These are phyloP conservation scores for Dovyalis caffra DNA, from an alignment of 345 rosid genomes.

Conservation along the genomic window DNA sequence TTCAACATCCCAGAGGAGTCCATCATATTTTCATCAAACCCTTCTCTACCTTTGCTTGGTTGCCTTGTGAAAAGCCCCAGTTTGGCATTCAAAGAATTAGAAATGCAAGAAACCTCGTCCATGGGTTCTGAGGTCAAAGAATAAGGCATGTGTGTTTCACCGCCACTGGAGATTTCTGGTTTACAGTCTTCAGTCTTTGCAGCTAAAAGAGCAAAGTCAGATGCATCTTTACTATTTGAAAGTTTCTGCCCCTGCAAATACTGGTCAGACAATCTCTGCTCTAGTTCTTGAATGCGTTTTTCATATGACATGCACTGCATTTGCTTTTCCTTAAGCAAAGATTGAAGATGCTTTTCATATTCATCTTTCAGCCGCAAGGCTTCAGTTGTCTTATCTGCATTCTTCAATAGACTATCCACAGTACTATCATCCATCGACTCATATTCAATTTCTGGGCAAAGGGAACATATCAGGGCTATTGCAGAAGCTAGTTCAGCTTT, in stretches of 20 bases:
- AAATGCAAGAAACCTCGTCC: constrained; percentile 94
- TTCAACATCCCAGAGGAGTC: constrained; percentile 74
- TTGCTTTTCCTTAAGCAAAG: constrained; percentile 77
- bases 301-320: constrained; percentile 75
- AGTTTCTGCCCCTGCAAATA: constrained; percentile 63
- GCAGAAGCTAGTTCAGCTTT: constrained; percentile 98
- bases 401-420: constrained; percentile 55
- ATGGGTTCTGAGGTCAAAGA: constrained; percentile 70
- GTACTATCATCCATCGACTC: constrained; percentile 65
- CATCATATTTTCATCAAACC: constrained; percentile 91
- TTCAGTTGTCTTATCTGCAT: constrained; percentile 75
- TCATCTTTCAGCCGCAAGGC: constrained; percentile 88
- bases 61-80: constrained; percentile 56
- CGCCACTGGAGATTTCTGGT: constrained; percentile 41
- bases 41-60: constrained; percentile 77
- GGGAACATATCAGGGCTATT: constrained; percentile 68
- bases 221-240: constrained; percentile 41
- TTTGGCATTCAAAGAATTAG: constrained; percentile 54
- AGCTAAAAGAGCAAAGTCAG: constrained; percentile 39
- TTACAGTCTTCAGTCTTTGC: constrained; percentile 42
- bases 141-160: constrained; percentile 45
- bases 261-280: constrained; percentile 74
- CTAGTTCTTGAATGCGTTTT: constrained; percentile 91
- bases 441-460: constrained; percentile 61
- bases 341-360: constrained; percentile 64